A percentile compares a stretch with the other conserved stretches of the same genome.
Evolutionary conservation across 345 rosid genomes (phyloP).

Genomic region (Rhizophora apiculata): DNA sequence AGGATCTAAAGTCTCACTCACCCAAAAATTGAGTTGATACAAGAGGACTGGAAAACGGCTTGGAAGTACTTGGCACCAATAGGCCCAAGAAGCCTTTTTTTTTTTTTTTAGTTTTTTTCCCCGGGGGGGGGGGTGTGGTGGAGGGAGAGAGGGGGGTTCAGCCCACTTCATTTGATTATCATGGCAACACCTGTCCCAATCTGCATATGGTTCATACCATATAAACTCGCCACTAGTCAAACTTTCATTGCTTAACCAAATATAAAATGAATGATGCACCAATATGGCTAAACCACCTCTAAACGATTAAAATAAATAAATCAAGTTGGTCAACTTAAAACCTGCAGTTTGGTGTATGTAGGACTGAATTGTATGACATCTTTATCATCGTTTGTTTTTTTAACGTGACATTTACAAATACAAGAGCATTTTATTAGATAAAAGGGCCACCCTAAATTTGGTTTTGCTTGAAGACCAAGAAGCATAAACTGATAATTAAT

Average conservation of each 20-base stretch:
- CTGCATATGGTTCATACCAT: background rate
- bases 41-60: background rate
- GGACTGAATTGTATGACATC: too few relatives aligned
- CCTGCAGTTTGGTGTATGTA: too few relatives aligned
- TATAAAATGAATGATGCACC: background rate
- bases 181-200: background rate
- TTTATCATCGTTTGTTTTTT: background rate
- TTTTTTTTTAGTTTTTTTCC: too few relatives aligned
- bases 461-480: conserved; percentile 39
- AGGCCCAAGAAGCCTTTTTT: too few relatives aligned
- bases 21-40: background rate
- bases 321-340: background rate
- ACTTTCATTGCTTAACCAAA: background rate
- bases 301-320: background rate
- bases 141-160: background rate
- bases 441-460: background rate
- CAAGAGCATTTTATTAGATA: background rate
- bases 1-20: background rate
- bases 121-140: too few relatives aligned
- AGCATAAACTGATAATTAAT: conserved; percentile 18
- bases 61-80: too few relatives aligned
- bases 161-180: background rate
- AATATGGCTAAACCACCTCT: background rate
- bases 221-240: too few relatives aligned
- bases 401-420: background rate